phyloP scores from a whole-genome alignment of 2,329 filamentous ascomycete genomes.

The Cladosporium halotolerans region DNA sequence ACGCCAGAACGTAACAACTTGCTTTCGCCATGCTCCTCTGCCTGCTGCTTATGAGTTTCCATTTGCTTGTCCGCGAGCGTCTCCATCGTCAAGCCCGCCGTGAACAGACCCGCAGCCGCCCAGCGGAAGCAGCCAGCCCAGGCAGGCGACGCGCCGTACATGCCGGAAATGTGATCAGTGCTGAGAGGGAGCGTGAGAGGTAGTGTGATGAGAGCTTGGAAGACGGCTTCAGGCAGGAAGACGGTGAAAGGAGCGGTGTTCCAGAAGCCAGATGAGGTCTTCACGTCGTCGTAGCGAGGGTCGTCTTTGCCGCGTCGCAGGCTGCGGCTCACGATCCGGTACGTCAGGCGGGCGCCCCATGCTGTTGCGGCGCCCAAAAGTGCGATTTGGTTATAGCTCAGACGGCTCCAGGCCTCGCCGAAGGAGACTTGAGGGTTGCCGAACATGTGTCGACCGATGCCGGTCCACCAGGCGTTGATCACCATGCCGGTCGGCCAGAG shows the following conservation, averaged over 20 bases:
- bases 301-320: slow-evolving; percentile 50
- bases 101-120: slow-evolving; percentile 47
- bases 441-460: slow-evolving; percentile 47
- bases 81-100: slow-evolving; percentile 51
- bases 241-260: slow-evolving; percentile 47
- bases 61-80: slow-evolving; percentile 53
- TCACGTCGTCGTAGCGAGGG: slow-evolving; percentile 47
- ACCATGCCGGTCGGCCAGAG: slow-evolving; percentile 39
- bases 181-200: slow-evolving; percentile 51
- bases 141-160: slow-evolving; percentile 19
- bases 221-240: slow-evolving; percentile 53
- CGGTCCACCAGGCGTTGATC: slow-evolving; percentile 55
- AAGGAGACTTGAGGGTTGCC: slow-evolving; percentile 39
- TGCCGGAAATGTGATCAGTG: slow-evolving; percentile 10
- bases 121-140: slow-evolving; percentile 33
- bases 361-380: slow-evolving; percentile 51
- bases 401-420: slow-evolving; percentile 39
- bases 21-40: slow-evolving; percentile 23
- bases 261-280: slow-evolving; percentile 52
- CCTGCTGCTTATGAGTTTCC: slow-evolving; percentile 43
- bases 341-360: slow-evolving; percentile 53
- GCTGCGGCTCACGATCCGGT: slow-evolving; percentile 46
- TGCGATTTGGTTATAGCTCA: slow-evolving; percentile 51
- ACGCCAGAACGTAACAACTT: slow-evolving; percentile 50
- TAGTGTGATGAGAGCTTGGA: slow-evolving; percentile 51